Base-by-base conservation (phyloP, 2,329 filamentous ascomycete species). In the Juglanconis oblonga region DNA sequence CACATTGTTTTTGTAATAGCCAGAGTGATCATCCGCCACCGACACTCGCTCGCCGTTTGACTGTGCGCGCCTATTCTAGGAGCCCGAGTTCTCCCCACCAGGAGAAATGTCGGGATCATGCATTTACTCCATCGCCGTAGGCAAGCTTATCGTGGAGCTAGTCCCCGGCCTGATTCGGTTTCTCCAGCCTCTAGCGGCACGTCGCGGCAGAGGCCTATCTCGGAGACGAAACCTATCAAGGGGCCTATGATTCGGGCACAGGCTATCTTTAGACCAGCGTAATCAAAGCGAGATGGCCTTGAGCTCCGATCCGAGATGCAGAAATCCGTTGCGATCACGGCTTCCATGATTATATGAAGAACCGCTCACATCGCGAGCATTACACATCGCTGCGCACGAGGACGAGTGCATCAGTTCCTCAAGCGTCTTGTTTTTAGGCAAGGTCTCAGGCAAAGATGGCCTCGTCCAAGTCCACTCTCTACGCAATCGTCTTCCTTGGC, bases 161-260 rank as follows among this genome's bases (percentile, higher is more conserved):
- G 33, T 52, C 52, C 35, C 32, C 40, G 36, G 33, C 58, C 29
- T 40, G 29, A 48, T 52, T 11, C 38, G 58, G 29, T 24, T 44
- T 58, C 51, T 38, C 59, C 45, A 48, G 57, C 33, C 54, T 59
- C 54, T 59, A 59, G 57, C 40, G 31, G 38, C 51, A 61, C 3
- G 10, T 14, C 24, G 45, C 59, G 40, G 55, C 55, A 13, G 35
- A 44, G 36, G 59, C 59, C 59, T 62, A 62, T 62, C 59, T 62
- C 59, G 55, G 59, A 62, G 51, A 29, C 33, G 32, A 9, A 5
- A 40, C 4, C 57, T 36, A 55, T 55, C 52, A 44, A 44, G 52
- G 48, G 58, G 48, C 45, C 50, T 51, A 17, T 31, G 45, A 61
- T 52, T 55, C 57, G 45, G 45, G 36, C 4, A 44, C 47, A 24